Evolutionary conservation across 306 rosid genomes (phyloP), one percentile per base, ranked within the genome.

Genomic region (Canavalia gladiata): DNA sequence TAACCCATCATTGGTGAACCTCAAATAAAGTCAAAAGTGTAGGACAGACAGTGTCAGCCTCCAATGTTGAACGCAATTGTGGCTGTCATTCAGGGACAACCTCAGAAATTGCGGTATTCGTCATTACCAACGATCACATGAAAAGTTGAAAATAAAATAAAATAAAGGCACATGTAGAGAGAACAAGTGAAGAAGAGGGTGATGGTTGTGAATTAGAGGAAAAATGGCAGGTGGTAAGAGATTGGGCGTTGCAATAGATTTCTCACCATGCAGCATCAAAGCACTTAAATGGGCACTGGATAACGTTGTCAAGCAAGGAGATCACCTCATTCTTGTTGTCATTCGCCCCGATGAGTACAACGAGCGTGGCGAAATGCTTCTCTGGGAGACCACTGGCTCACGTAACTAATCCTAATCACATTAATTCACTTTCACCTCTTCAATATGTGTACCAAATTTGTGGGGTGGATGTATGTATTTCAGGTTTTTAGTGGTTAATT

Each of bases 221-320:
- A 62, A 78, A 42, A 64, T 84, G 89, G 66, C 78, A 54, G 41
- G 64, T 51, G 69, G 34, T 3, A 86, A 94, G 58, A 91, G 91
- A 90, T 54, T 93, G 1, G 99, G 97, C 10, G 93, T 95, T 80
- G 99, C 97, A 0, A 75, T 95, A 50, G 99, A 95, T 88, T 95
- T 93, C 94, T 95, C 99, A 0, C 62, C 86, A 0, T 94, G 97
- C 79, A 90, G 98, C 91, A 66, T 42, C 52, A 84, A 63, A 52
- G 97, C 99, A 2, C 87, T 95, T 5, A 66, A 74, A 70, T 95
- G 99, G 99, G 78, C 97, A 1, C 72, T 93, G 56, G 98, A 95
- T 67, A 93, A 95, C 84, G 18, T 91, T 2, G 72, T 64, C 66
- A 90, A 87, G 59, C 84, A 95, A 47, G 98, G 97, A 1, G 99